Percentiles rank a stretch among this genome's conserved stretches.
phyloP scores from a whole-genome alignment of 148 eudicot species.

The Vaccinium corymbosum region DNA sequence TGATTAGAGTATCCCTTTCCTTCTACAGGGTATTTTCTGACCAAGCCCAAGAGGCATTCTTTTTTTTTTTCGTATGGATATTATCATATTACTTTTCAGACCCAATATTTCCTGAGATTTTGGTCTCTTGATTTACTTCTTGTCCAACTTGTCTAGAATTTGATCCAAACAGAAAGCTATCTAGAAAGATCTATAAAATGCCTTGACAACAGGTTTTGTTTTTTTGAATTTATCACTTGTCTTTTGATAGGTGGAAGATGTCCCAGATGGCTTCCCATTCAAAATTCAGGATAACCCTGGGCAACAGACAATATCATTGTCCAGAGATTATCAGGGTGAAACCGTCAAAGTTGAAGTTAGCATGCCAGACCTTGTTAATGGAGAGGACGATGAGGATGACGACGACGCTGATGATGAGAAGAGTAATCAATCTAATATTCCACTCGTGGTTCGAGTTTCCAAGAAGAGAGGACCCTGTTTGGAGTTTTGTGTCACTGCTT shows the following conservation, averaged over 20 bases:
- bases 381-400: constrained; percentile 35
- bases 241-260: constrained; percentile 29
- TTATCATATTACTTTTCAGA: neutral
- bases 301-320: constrained; percentile 41
- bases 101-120: neutral
- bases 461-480: constrained; percentile 39
- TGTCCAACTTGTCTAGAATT: neutral
- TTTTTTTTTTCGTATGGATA: neutral
- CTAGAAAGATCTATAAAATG: neutral
- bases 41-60: neutral
- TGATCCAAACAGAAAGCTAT: neutral
- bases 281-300: constrained; percentile 43
- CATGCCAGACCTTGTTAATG: constrained; percentile 44
- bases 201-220: neutral
- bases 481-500: constrained; percentile 47
- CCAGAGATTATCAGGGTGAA: constrained; percentile 51
- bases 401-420: constrained; percentile 23
- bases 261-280: constrained; percentile 48
- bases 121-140: neutral
- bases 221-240: neutral
- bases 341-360: constrained; percentile 46
- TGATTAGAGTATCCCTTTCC: neutral
- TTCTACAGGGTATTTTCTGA: neutral
- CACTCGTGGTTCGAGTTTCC: constrained; percentile 37
- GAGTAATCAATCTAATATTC: constrained; percentile 25